Base-by-base conservation (phyloP, 495 filamentous ascomycete genomes). In the Tuber aestivum region DNA sequence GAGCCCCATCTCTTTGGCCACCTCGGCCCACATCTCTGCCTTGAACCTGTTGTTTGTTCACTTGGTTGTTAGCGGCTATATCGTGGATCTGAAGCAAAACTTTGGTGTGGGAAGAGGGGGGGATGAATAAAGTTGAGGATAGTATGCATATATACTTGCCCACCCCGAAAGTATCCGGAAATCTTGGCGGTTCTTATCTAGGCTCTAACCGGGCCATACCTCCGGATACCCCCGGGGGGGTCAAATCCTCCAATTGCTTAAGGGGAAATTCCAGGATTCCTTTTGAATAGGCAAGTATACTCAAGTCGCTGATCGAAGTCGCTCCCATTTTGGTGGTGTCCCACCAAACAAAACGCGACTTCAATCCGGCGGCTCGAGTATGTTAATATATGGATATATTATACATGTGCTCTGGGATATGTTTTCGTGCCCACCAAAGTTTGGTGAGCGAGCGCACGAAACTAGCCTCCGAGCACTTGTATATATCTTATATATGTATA, bases 1-100 rank as follows among this genome's bases (percentile, higher is more conserved):
- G 78, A 97, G 91, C n/a, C 89, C 90, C 91, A 99, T 94, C 85
- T 99, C 95, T 83, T 92, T 91, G 45, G 94, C 92, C 8, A 99
- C 90, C 79, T 93, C 93, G 69, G 91, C 90, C 95, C 95, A 99
- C 93, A 99, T 97, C 79, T 97, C 94, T 77, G 92, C 89, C 84
- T 97, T 97, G 87, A 97, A 97, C 82, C 95, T 98, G 83, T 74
- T 41, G 72, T 38, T 65, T 65, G 42, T 4, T 18, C 42, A 2
- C 12, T 6, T 35, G 27, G 5, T 35, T 65, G 56, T 65, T 65
- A 65, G 56, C 56, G 14, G 56, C 27, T 35, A 65, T 65, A 65
- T 35, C 14, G 16, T 32, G 27, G 12, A 32, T 61, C 14, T 61
- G n/a, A 48, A 23, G 9, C 0, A 23, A 9, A 48, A 8, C 20